phyloP scores from a whole-genome alignment of 2,329 filamentous ascomycete species.

The Zymoseptoria passerinii region DNA sequence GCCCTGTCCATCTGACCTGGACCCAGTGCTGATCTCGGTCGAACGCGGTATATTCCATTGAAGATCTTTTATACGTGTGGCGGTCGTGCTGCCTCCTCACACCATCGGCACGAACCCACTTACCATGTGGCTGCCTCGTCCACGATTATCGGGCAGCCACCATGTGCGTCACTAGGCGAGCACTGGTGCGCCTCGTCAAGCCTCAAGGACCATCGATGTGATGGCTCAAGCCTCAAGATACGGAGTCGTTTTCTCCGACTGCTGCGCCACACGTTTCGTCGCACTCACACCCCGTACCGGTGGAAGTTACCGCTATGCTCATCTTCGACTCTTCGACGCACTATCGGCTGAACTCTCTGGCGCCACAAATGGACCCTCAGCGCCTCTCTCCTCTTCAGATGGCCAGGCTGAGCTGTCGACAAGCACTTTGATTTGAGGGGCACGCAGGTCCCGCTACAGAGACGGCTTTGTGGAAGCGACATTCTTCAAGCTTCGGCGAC shows the following conservation, averaged over 20 bases:
- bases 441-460: background rate
- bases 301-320: too few relatives aligned
- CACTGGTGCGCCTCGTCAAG: background rate
- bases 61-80: constrained; percentile 4
- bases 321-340: background rate
- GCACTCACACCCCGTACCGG: too few relatives aligned
- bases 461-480: background rate
- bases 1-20: background rate
- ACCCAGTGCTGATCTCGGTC: constrained; percentile 8
- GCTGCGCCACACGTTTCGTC: too few relatives aligned
- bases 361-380: background rate
- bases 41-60: constrained; percentile 4
- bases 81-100: background rate
- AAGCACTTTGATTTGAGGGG: background rate
- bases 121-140: background rate
- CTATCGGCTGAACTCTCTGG: background rate
- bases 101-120: background rate
- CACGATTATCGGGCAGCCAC: background rate
- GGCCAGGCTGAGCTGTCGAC: background rate
- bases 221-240: too few relatives aligned
- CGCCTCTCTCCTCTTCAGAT: background rate
- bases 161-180: background rate
- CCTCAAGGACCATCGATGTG: background rate
- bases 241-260: too few relatives aligned
- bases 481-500: background rate